A percentile compares a stretch with the other conserved stretches of the same genome.
Conservation (phyloP, 148 eudicot species). For the Cornus suecica region DNA sequence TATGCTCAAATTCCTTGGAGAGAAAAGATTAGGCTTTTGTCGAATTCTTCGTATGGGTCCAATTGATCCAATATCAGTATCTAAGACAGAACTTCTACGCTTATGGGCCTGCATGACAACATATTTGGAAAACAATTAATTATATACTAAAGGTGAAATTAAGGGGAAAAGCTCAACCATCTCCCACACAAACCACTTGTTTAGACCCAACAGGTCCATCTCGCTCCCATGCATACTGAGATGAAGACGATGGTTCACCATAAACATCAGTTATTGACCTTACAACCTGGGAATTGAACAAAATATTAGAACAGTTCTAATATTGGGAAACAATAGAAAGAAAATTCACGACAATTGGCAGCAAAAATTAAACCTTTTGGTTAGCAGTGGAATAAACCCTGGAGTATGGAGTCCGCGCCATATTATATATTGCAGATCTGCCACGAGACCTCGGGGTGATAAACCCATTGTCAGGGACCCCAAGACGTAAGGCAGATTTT, state of each 20-base stretch:
- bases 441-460: conserved; percentile 70
- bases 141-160: not conserved
- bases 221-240: conserved; percentile 38
- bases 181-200: conserved; percentile 43
- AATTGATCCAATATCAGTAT: conserved; percentile 70
- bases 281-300: conserved; percentile 31
- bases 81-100: conserved; percentile 72
- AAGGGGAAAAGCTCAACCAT: not conserved
- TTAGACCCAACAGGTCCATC: conserved; percentile 32
- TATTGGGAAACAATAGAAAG: not conserved
- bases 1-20: conserved; percentile 36
- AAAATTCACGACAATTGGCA: not conserved
- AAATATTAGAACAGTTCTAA: not conserved
- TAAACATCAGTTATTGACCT: conserved; percentile 26
- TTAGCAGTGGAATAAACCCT: conserved; percentile 41
- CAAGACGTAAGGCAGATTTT: conserved; percentile 32
- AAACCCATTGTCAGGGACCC: conserved; percentile 50
- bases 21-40: conserved; percentile 75
- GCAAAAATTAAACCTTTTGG: conserved; percentile 36
- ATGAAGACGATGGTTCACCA: conserved; percentile 27
- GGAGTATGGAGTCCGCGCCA: conserved; percentile 87
- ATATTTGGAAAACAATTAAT: not conserved
- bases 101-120: conserved; percentile 48
- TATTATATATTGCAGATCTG: conserved; percentile 74
- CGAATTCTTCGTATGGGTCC: conserved; percentile 92